Evolutionary conservation across 768 basidiomycete genomes (phyloP).

Genomic region (Daedaleopsis sinensis): DNA sequence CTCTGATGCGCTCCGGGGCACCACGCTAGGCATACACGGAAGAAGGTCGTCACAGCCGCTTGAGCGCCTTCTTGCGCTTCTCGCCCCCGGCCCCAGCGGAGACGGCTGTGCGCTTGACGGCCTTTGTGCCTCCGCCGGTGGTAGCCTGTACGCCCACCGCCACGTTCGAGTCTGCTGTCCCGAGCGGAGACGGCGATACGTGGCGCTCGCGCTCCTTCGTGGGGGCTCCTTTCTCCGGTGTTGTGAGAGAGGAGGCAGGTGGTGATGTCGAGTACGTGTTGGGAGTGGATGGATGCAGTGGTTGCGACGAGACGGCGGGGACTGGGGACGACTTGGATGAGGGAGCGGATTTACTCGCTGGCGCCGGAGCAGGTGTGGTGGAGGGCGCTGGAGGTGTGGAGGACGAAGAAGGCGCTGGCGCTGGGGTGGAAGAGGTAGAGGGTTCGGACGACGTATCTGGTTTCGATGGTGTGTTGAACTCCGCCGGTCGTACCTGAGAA

Average conservation of each 20-base stretch:
- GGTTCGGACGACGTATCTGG: conserved; percentile 27
- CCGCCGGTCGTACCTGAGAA: conserved; percentile 50
- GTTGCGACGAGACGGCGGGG: conserved; percentile 32
- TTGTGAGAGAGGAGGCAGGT: conserved; percentile 33
- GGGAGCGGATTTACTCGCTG: conserved; percentile 38
- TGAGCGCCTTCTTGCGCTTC: conserved; percentile 89
- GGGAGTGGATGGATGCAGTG: conserved; percentile 37
- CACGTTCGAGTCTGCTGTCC: conserved; percentile 73
- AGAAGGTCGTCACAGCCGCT: conserved; percentile 55
- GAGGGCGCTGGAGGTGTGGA: conserved; percentile 13
- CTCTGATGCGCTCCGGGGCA: too few species aligned
- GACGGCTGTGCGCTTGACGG: conserved; percentile 68
- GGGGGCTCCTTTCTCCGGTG: conserved; percentile 24
- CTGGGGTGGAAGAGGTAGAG: background rate
- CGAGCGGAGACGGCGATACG: conserved; percentile 67
- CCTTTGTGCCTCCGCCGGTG: conserved; percentile 49
- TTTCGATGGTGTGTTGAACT: conserved; percentile 58
- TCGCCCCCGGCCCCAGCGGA: conserved; percentile 58
- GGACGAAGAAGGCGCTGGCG: conserved; percentile 13
- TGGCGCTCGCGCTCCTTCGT: conserved; percentile 56
- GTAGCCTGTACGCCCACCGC: conserved; percentile 32
- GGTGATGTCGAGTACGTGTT: conserved; percentile 46
- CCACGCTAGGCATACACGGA: background rate
- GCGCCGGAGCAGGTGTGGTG: conserved; percentile 31
- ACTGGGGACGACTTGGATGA: conserved; percentile 34